Evolutionary conservation across 495 filamentous ascomycete species (phyloP), one percentile per base, ranked within the genome.

Genomic region (Rhypophila decipiens): DNA sequence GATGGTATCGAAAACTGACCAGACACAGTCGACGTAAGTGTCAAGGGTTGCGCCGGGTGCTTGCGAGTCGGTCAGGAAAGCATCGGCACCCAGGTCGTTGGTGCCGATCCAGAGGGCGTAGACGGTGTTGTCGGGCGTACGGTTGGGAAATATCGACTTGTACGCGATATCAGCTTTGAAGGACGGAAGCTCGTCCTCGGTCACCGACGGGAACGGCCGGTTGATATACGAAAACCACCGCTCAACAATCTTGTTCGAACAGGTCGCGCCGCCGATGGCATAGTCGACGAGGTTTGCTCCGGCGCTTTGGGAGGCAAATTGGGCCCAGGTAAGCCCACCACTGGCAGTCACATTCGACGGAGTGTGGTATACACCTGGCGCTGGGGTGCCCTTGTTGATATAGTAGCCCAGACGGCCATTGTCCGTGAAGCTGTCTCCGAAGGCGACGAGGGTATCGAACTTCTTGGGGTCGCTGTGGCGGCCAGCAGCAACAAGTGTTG

Each of bases 31-130:
- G 18, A 80, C 68, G 57, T 80, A 87, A 57, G 82, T 75, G 13
- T 67, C 63, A 39, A 87, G 69, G 2, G 76, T 82, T 35, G 73
- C 80, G 2, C 74, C 76, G 0, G 69, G 45, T 19, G 75, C 58
- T 58, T 86, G 78, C 33, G 71, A 71, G 59, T 86, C 82, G 17
- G 74, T 76, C 21, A 88, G 57, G 57, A 88, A 82, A 20, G 70
- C 81, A 38, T 70, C 58, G 44, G 63, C 70, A 29, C 85, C 84
- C 10, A 90, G 68, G 56, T 90, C 86, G 55, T 88, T 89, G 43
- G 84, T 87, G 0, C 86, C 85, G 53, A 88, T 87, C 85, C 83
- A 90, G 29, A 88, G 75, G 1, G 80, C 68, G 52, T 86, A 88
- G 4, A 86, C 80, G 2, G 82, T 84, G 49, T 80, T 78, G n/a